phyloP scores from a whole-genome alignment of 306 rosid genomes.

The Malus fusca region DNA sequence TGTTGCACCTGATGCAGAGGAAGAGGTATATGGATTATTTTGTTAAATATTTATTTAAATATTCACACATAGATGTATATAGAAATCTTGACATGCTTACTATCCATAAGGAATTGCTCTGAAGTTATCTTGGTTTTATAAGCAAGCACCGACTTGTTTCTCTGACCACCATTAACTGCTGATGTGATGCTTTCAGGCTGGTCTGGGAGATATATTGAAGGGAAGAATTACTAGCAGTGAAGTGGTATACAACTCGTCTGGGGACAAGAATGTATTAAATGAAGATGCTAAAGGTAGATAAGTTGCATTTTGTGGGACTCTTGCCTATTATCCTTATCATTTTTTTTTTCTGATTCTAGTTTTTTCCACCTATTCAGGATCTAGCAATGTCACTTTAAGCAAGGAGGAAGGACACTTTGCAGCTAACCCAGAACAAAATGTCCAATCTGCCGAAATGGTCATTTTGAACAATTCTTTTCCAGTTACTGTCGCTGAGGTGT shows the following conservation, averaged over 20 bases:
- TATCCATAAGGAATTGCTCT: neutral
- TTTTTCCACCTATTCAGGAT: conserved; percentile 18
- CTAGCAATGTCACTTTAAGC: conserved; percentile 10
- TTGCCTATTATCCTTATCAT: neutral
- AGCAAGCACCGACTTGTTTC: neutral
- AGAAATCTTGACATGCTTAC: neutral
- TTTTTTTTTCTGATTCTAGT: neutral
- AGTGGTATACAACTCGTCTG: conserved; percentile 21
- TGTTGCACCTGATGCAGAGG: conserved; percentile 57
- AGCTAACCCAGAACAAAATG: conserved; percentile 18
- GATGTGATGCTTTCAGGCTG: conserved; percentile 34
- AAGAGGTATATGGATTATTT: conserved; percentile 41
- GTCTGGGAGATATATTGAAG: conserved; percentile 48
- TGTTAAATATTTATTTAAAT: neutral
- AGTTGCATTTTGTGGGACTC: conserved; percentile 2
- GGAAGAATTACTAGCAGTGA: conserved; percentile 52
- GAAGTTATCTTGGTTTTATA: neutral
- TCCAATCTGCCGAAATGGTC: conserved; percentile 5
- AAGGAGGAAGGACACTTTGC: conserved; percentile 27
- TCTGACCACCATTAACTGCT: conserved; percentile 2
- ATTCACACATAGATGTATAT: neutral
- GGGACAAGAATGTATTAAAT: conserved; percentile 31
- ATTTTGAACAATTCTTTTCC: conserved; percentile 24
- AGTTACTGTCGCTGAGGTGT: conserved; percentile 11
- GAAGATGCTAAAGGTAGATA: conserved; percentile 32